Evolutionary conservation across 2,329 filamentous ascomycete genomes (phyloP), one percentile per base, ranked within the genome.

Genomic region (Leptographium galeiforme): DNA sequence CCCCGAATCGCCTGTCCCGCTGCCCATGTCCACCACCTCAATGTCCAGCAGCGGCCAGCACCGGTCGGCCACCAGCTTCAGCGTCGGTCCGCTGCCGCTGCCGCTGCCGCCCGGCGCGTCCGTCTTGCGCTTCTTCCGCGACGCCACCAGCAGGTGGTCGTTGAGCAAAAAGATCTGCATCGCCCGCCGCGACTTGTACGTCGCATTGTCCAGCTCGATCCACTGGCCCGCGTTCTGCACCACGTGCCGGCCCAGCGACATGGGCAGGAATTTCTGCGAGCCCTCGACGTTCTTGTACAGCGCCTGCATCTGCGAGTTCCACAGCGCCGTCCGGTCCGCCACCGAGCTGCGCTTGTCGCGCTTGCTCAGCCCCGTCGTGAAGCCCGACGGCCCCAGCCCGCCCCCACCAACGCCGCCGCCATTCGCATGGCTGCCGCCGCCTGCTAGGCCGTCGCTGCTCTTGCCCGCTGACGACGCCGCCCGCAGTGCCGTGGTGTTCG

Each of bases 241-340:
- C 47, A 98, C 89, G 65, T 96, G 94, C 41, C 93, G 84, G n/a
- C 90, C 91, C 19, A 87, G 82, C 19, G 89, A 78, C 53, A 90
- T 93, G 14, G 93, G 93, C 12, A 98, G 73, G 63, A 95, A 98
- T 66, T 97, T 97, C 63, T 98, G 93, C 11, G 90, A 95, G 1
- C 91, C 91, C 67, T 97, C 93, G n/a, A 98, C 88, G 45, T 86
- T 87, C 71, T 96, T 97, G 81, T 93, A 98, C 47, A 98, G 72
- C 30, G 89, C 84, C 68, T 94, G 76, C 76, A 85, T 81, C 66
- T 84, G 81, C 36, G 79, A 77, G 63, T 81, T 84, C 81, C 81
- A 85, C 51, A 85, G 71, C 16, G 75, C 79, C 53, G 79, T 82
- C 55, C 81, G 74, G 63, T 85, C 81, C 12, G 79, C 79, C 46